These are phyloP conservation scores for Rhododendron kiyosumense DNA, from an alignment of 148 eudicot genomes.

Conservation along the genomic window DNA sequence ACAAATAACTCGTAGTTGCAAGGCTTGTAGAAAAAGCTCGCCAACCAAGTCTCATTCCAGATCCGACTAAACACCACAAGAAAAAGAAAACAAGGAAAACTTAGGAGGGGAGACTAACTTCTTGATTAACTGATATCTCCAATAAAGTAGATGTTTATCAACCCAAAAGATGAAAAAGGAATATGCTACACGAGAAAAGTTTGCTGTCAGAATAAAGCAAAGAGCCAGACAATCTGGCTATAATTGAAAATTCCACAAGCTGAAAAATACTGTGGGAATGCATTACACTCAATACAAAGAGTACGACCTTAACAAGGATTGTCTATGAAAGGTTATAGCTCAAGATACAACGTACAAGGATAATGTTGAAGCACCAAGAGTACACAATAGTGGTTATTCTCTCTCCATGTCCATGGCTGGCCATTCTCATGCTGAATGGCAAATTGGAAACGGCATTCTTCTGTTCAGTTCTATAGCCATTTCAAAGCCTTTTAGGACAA, in stretches of 20 bases:
- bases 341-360: background rate
- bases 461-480: background rate
- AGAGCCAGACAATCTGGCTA: background rate
- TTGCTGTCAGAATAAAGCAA: background rate
- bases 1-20: slow-evolving; percentile 93
- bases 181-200: background rate
- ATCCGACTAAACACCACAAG: slow-evolving; percentile 52
- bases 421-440: background rate
- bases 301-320: background rate
- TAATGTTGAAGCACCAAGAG: background rate
- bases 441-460: background rate
- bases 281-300: background rate
- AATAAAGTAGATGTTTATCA: background rate
- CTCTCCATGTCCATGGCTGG: background rate
- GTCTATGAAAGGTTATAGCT: background rate
- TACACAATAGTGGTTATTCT: background rate
- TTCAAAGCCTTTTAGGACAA: background rate
- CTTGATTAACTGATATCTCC: background rate
- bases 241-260: background rate
- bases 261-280: background rate
- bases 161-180: background rate
- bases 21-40: slow-evolving; percentile 94
- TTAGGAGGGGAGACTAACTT: background rate
- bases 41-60: slow-evolving; percentile 95
- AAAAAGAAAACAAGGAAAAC: background rate